Base-by-base conservation (phyloP, 371 early-diverging fungal species). In the Cokeromyces recurvatus region DNA sequence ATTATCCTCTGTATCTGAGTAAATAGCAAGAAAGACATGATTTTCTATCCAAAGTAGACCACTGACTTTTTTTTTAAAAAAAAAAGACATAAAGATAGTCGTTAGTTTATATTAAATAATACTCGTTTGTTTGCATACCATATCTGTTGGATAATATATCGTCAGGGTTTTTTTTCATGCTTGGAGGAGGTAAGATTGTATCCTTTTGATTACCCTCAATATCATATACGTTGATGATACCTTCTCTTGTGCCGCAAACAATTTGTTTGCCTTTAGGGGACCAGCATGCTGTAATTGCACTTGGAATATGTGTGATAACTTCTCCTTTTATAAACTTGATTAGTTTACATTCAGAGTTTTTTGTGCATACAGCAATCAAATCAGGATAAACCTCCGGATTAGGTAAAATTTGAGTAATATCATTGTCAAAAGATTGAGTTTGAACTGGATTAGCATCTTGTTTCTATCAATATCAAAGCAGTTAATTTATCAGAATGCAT, bases 221-320 rank as follows among this genome's bases (percentile, higher is more conserved):
- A 35, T 64, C 66, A 50, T 55, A 75, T 4, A 66, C 60, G 2
- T 35, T 24, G 9, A 79, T 21, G 10, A 32, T 31, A 9, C 74
- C 77, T 25, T 58, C 34, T 14, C 41, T 35, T 2, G 51, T 48
- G 20, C 79, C 79, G 32, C 67, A 67, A 2, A 64, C 62, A 24
- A 79, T 46, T 29, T 77, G 79, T 19, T 73, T 74, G 29, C 79
- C 79, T 39, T 69, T 75, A 20, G 65, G 75, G 6, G 77, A 77
- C 79, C 79, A 79, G 36, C 70, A 77, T 19, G 66, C 55, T 14
- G 70, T 55, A 10, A 48, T 34, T 2, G 47, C 29, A 22, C 54
- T 24, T 8, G 59, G 51, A 1, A 75, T 40, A 0, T 43, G 43
- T 0, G 54, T 43, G 0, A 41, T 38, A 0, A 38, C 56, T 12